These are phyloP conservation scores for Diphasiastrum complanatum DNA, from an alignment of 83 land plant species.

Conservation along the genomic window DNA sequence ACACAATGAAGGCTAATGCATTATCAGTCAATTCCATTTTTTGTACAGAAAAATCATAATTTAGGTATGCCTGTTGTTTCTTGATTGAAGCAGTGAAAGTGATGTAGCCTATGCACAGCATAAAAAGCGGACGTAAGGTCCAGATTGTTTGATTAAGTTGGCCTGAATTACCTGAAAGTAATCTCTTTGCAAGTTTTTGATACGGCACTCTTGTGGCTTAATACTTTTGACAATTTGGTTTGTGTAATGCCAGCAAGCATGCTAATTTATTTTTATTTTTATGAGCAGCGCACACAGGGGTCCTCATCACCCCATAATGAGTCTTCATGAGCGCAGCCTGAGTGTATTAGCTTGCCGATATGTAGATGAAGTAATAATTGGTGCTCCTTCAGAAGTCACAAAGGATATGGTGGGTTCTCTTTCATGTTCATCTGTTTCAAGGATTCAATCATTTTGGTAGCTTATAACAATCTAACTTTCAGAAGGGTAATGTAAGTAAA, in stretches of 20 bases:
- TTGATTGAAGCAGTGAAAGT: too few relatives aligned
- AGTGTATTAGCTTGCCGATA: constrained; percentile 96
- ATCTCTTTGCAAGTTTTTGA: background rate
- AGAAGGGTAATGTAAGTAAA: background rate
- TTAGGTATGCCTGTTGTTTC: too few relatives aligned
- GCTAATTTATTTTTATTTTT: background rate
- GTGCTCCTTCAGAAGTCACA: constrained; percentile 89
- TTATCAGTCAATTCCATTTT: too few relatives aligned
- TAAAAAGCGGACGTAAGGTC: too few relatives aligned
- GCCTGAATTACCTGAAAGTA: too few relatives aligned
- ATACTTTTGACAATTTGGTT: too few relatives aligned
- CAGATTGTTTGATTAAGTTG: too few relatives aligned
- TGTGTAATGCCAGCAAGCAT: background rate
- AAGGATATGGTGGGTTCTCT: constrained; percentile 68
- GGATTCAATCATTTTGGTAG: background rate
- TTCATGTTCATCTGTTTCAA: background rate
- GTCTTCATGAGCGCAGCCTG: constrained; percentile 89
- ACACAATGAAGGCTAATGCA: too few relatives aligned
- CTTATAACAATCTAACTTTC: background rate
- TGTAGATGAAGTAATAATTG: constrained; percentile 92
- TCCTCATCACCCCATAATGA: constrained; percentile 94
- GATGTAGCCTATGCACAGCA: too few relatives aligned
- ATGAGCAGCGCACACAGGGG: constrained; percentile 66
- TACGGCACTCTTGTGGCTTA: too few relatives aligned
- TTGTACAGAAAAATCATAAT: too few relatives aligned